Conservation (phyloP, 768 basidiomycete species). For the Inosperma sp. region DNA sequence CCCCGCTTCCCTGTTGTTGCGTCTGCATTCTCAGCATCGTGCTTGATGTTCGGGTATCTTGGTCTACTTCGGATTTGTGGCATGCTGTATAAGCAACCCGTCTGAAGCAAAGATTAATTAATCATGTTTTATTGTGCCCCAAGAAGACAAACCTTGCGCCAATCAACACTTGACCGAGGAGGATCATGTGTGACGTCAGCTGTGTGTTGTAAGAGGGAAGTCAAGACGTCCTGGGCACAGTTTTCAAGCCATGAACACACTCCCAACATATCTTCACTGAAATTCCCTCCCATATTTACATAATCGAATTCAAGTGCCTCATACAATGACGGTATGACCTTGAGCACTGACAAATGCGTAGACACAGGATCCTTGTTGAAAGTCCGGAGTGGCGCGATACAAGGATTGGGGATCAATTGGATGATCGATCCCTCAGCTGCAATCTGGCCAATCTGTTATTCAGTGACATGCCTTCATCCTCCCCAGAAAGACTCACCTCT, state of each 20-base stretch:
- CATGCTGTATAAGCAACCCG: slow-evolving; percentile 26
- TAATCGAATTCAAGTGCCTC: no score
- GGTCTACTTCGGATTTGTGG: slow-evolving; percentile 25
- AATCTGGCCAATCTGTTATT: slow-evolving; percentile 10
- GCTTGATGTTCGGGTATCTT: no score
- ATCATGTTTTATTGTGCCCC: no score
- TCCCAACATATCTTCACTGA: no score
- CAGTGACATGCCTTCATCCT: background rate
- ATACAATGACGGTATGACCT: background rate
- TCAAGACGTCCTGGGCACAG: no score
- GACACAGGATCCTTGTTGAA: slow-evolving; percentile 11
- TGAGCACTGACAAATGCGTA: background rate
- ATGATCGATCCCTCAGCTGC: slow-evolving; percentile 22
- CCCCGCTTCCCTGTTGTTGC: slow-evolving; percentile 10
- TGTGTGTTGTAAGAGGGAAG: no score
- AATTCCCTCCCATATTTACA: no score
- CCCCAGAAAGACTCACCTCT: background rate
- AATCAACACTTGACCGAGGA: no score
- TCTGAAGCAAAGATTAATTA: slow-evolving; percentile 13
- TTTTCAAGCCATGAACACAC: no score
- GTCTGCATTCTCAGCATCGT: slow-evolving; percentile 19
- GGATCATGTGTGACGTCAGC: no score
- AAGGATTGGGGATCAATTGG: slow-evolving; percentile 15
- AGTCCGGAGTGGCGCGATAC: slow-evolving; percentile 6
- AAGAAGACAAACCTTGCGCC: no score